Percentiles rank a stretch among this genome's conserved stretches.
Evolutionary conservation across 176 grass and related monocot genomes (phyloP).

Genomic region (Paspalum notatum): DNA sequence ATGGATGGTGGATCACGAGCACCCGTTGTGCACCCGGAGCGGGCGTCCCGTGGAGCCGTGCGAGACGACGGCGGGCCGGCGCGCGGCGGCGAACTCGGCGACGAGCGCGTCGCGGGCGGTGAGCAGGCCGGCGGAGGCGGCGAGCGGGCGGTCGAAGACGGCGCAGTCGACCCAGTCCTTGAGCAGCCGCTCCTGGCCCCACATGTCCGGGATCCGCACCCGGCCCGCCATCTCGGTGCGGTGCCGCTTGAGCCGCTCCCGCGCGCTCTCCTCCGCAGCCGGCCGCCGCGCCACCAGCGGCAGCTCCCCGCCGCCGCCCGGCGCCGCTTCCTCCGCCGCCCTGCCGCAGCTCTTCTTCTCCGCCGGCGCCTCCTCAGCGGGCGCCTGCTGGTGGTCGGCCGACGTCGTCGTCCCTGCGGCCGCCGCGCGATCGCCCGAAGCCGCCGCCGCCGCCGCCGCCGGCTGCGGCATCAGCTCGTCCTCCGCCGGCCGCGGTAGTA

Average conservation of each 20-base stretch:
- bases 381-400: neutral
- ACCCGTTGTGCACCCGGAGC: constrained; percentile 50
- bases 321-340: no score
- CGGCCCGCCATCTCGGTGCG: constrained; percentile 59
- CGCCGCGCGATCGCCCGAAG: constrained; percentile 1
- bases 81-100: constrained; percentile 48
- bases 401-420: constrained; percentile 12
- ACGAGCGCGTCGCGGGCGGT: constrained; percentile 56
- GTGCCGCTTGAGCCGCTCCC: constrained; percentile 67
- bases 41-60: neutral
- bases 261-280: constrained; percentile 29
- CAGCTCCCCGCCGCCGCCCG: neutral
- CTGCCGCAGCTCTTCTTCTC: neutral
- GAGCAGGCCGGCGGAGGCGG: constrained; percentile 47
- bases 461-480: neutral
- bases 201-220: constrained; percentile 65
- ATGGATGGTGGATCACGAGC: constrained; percentile 17
- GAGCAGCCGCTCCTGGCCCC: constrained; percentile 62
- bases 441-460: neutral
- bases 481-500: neutral
- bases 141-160: constrained; percentile 61
- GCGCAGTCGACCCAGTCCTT: constrained; percentile 63
- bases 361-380: neutral
- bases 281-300: neutral
- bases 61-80: neutral